Evolutionary conservation across 169 alveolate species (phyloP).

Genomic region (Plasmodium relictum): DNA sequence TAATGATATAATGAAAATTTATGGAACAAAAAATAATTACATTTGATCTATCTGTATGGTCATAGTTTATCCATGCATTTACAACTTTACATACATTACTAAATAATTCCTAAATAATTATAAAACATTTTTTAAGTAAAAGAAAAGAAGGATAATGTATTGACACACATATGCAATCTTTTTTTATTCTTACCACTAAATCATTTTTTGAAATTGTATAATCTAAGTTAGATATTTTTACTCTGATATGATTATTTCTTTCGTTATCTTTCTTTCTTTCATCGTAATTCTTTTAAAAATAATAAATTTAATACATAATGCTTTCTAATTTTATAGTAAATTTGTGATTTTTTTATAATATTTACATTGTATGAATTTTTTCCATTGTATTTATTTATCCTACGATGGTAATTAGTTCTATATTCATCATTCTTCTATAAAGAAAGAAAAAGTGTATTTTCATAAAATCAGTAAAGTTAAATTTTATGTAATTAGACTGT

Average conservation of each 20-base stretch:
- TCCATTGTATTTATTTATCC: conserved; percentile 48
- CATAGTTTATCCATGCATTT: conserved; percentile 75
- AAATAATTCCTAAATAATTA: conserved; percentile 44
- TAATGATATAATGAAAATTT: neutral
- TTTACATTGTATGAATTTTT: conserved; percentile 34
- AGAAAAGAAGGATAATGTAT: neutral
- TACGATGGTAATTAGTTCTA: conserved; percentile 23
- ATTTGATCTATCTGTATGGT: conserved; percentile 77
- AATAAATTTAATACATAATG: neutral
- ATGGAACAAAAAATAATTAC: conserved; percentile 14
- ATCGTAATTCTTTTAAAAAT: conserved; percentile 32
- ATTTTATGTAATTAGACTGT: neutral
- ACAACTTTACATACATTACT: conserved; percentile 73
- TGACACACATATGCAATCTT: neutral
- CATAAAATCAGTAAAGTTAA: neutral
- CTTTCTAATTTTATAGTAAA: neutral
- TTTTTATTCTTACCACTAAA: conserved; percentile 34
- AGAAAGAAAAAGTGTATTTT: neutral
- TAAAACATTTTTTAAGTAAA: neutral
- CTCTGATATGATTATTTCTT: conserved; percentile 23
- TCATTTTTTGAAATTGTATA: conserved; percentile 69
- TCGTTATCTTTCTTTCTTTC: conserved; percentile 10
- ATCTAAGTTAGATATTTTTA: conserved; percentile 63
- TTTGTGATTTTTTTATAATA: neutral
- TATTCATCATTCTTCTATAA: conserved; percentile 39